Evolutionary conservation across 805 yeast genomes (phyloP).

Genomic region (Spathaspora boniae): DNA sequence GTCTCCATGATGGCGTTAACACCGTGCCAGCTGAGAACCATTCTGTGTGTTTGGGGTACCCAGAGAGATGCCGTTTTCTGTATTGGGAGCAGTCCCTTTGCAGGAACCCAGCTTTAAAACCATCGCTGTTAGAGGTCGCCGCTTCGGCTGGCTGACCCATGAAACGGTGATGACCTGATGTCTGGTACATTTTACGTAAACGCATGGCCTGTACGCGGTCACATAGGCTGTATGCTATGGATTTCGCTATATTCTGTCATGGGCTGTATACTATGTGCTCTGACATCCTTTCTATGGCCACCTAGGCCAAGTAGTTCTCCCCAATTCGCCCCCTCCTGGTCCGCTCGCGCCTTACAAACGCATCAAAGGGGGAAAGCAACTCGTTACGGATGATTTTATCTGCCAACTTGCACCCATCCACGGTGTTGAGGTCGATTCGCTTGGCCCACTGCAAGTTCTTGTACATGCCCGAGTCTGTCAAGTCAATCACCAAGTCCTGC

Average conservation of each 20-base stretch:
- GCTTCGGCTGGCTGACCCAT: constrained; percentile 72
- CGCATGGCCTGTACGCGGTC: too few species aligned
- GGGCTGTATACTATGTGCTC: too few species aligned
- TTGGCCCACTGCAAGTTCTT: constrained; percentile 41
- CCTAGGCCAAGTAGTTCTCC: constrained; percentile 33
- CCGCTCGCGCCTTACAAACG: constrained; percentile 28
- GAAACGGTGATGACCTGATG: constrained; percentile 96
- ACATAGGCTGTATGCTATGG: too few species aligned
- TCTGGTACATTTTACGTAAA: constrained; percentile 59
- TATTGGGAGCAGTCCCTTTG: constrained; percentile 7
- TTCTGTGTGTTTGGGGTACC: constrained; percentile 15
- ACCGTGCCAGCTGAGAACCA: constrained; percentile 18
- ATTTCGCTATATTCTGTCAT: too few species aligned
- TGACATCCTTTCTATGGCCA: too few species aligned
- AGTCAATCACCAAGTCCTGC: constrained; percentile 28
- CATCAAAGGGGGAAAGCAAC: constrained; percentile 27
- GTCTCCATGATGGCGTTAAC: constrained; percentile 20
- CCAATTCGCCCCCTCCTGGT: constrained; percentile 40
- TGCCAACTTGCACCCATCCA: constrained; percentile 24
- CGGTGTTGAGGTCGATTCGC: constrained; percentile 21
- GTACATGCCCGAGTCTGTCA: constrained; percentile 45
- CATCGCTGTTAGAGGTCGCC: constrained; percentile 98
- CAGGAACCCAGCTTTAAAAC: constrained; percentile 76
- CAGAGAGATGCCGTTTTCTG: constrained; percentile 14
- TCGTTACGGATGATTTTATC: constrained; percentile 29